phyloP scores from a whole-genome alignment of 345 rosid species.

The Gossypium sturtianum region DNA sequence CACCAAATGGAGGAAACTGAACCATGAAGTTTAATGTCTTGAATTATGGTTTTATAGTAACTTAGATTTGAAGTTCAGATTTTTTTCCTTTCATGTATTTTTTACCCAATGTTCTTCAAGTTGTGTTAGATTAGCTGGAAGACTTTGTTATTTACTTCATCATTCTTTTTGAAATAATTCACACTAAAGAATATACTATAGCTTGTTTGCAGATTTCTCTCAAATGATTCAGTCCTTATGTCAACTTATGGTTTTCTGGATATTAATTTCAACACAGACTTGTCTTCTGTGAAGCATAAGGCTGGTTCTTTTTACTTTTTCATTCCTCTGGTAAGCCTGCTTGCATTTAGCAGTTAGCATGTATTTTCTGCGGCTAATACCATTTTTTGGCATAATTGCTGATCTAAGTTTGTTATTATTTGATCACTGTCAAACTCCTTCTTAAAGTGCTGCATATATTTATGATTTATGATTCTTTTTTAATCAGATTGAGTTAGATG shows the following conservation, averaged over 20 bases:
- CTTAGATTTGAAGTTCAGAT: not conserved
- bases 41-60: not conserved
- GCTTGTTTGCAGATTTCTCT: constrained; percentile 63
- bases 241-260: constrained; percentile 75
- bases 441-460: not conserved
- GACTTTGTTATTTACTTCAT: constrained; percentile 1
- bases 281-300: constrained; percentile 45
- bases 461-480: constrained; percentile 12
- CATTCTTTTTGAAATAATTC: constrained; percentile 13
- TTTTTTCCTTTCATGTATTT: not conserved
- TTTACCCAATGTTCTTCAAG: not conserved
- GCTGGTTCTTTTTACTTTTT: constrained; percentile 66
- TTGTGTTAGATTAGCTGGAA: not conserved
- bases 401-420: not conserved
- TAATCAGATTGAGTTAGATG: constrained; percentile 80
- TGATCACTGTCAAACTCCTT: constrained; percentile 6
- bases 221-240: constrained; percentile 51
- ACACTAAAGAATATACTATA: constrained; percentile 29
- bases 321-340: constrained; percentile 77
- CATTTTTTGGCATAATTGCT: not conserved
- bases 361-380: not conserved
- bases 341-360: constrained; percentile 14
- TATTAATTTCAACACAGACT: constrained; percentile 33
- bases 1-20: not conserved
- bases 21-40: not conserved